phyloP scores from a whole-genome alignment of 2,329 filamentous ascomycete species.

The Fusarium nodosum region DNA sequence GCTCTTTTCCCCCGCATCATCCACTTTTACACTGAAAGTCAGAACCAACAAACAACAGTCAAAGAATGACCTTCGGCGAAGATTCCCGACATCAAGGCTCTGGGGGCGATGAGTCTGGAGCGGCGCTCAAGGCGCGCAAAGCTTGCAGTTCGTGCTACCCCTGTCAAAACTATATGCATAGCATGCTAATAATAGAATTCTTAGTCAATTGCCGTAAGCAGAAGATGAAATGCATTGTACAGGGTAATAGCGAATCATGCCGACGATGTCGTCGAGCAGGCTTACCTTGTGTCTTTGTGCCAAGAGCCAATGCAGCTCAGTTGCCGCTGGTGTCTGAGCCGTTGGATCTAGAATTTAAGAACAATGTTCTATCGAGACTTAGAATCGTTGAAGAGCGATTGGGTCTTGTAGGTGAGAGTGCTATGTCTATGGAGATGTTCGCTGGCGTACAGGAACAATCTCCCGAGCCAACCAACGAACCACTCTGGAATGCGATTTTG shows the following conservation, averaged over 20 bases:
- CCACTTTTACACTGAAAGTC: slow-evolving; percentile 17
- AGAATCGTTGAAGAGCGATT: slow-evolving; percentile 12
- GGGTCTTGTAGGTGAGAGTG: background rate
- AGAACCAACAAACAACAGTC: background rate
- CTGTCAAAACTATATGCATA: background rate
- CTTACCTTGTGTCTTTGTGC: slow-evolving; percentile 21
- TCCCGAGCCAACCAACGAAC: slow-evolving; percentile 6
- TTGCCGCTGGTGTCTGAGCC: slow-evolving; percentile 7
- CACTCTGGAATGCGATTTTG: slow-evolving; percentile 11
- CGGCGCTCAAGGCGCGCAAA: slow-evolving; percentile 23
- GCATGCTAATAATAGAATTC: slow-evolving; percentile 10
- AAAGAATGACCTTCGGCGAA: slow-evolving; percentile 20
- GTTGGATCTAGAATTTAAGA: slow-evolving; percentile 26
- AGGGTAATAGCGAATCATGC: slow-evolving; percentile 24
- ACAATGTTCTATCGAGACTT: slow-evolving; percentile 4
- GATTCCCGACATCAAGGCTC: slow-evolving; percentile 17
- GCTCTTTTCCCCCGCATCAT: slow-evolving; percentile 18
- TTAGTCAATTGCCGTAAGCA: slow-evolving; percentile 29
- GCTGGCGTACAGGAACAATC: background rate
- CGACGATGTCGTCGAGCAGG: slow-evolving; percentile 27
- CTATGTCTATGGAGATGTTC: background rate
- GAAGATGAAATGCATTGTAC: slow-evolving; percentile 31
- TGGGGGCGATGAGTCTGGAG: slow-evolving; percentile 17
- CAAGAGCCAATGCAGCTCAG: slow-evolving; percentile 24
- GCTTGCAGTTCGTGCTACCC: slow-evolving; percentile 18